Conservation (phyloP, 2,329 filamentous ascomycete genomes). For the Neospermospora avenae region DNA sequence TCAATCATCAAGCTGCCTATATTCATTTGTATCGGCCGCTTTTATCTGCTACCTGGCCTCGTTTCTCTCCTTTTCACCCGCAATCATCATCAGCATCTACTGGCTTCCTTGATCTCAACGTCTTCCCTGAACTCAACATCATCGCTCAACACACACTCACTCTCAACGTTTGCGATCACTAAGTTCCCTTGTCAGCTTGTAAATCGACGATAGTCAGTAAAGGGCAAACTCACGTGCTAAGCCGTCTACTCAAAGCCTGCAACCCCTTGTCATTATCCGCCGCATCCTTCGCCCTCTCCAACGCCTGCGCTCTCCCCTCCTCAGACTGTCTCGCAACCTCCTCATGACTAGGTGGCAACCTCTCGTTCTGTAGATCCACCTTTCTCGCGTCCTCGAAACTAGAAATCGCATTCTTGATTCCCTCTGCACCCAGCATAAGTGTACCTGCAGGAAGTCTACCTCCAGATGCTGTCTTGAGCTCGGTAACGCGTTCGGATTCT, state of each 20-base stretch:
- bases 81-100: conserved; percentile 23
- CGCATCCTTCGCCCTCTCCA: conserved; percentile 82
- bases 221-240: conserved; percentile 82
- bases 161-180: conserved; percentile 9
- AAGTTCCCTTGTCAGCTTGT: not conserved
- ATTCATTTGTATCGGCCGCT: not conserved
- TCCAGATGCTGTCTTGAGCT: conserved; percentile 94
- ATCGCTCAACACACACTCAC: not conserved
- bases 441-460: conserved; percentile 91
- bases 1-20: not conserved
- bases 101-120: not conserved
- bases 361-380: conserved; percentile 95
- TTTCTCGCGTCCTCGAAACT: conserved; percentile 96
- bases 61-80: conserved; percentile 5
- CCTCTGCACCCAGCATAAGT: conserved; percentile 95
- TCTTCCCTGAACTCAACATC: not conserved
- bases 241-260: conserved; percentile 80
- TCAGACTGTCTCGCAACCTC: conserved; percentile 83
- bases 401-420: conserved; percentile 97
- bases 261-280: conserved; percentile 90
- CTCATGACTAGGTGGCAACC: conserved; percentile 85
- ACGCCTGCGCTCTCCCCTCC: conserved; percentile 74
- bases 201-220: not conserved
- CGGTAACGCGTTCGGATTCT: conserved; percentile 93
- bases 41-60: not conserved